Evolutionary conservation across 495 filamentous ascomycete species (phyloP).

Genomic region (Penicilliopsis zonata): DNA sequence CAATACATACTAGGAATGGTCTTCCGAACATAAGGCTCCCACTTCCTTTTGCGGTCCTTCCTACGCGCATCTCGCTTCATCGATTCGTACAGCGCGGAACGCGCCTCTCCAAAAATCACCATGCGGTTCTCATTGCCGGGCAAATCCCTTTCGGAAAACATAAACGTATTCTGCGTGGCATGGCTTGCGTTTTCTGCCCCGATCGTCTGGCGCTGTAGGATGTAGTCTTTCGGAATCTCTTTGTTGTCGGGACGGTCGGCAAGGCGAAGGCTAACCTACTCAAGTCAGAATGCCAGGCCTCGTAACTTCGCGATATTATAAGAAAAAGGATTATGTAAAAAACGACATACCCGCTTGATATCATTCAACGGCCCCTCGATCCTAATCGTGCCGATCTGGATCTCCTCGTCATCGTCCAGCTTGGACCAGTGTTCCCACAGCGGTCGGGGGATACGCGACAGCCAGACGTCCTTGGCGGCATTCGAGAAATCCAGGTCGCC

Average conservation of each 20-base stretch:
- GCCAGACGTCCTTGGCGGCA: constrained; percentile 46
- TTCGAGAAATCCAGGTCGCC: constrained; percentile 71
- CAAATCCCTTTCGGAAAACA: constrained; percentile 87
- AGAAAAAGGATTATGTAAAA: neutral
- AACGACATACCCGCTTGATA: constrained; percentile 31
- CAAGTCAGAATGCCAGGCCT: neutral
- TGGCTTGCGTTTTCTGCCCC: constrained; percentile 33
- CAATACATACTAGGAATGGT: constrained; percentile 65
- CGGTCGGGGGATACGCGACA: constrained; percentile 65
- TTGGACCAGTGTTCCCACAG: constrained; percentile 60
- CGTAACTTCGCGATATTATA: neutral
- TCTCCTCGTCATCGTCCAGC: constrained; percentile 46
- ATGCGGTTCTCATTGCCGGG: constrained; percentile 48
- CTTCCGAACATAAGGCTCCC: constrained; percentile 59
- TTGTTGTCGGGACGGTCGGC: constrained; percentile 45
- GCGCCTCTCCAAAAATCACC: constrained; percentile 30
- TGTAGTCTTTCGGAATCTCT: constrained; percentile 71
- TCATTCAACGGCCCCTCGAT: constrained; percentile 44
- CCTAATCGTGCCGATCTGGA: constrained; percentile 67
- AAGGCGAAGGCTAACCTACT: constrained; percentile 39
- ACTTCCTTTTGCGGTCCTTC: constrained; percentile 44
- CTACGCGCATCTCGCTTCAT: constrained; percentile 35
- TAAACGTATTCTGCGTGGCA: constrained; percentile 57
- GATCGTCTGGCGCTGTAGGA: constrained; percentile 48
- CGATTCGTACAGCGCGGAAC: constrained; percentile 33